Evolutionary conservation across 2,329 filamentous ascomycete species (phyloP), one percentile per base, ranked within the genome.

Genomic region (Fusarium nanum): DNA sequence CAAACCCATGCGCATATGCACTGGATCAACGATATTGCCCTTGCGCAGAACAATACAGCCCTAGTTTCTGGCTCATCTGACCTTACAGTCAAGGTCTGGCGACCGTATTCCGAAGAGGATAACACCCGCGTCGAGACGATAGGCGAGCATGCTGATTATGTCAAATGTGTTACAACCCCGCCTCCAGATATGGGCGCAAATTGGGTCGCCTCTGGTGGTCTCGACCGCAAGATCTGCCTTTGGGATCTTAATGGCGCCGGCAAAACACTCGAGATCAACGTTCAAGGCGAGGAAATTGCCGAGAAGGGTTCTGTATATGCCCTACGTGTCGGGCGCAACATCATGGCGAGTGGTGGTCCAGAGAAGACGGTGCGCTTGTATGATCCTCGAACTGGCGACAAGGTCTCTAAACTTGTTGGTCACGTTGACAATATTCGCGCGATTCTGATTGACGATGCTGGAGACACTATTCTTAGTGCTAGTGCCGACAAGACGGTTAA

Each of bases 401-500:
- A 93, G 68, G 92, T 98, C 63, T 98, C 94, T 69, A 98, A 98
- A 80, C 95, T 99, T 71, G 93, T 98, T 23, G 96, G 96, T 7
- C 96, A 99, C 78, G 97, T 95, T 22, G 94, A 97, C 84, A 98
- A 95, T 72, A 91, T 99, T 71, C 90, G 96, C 49, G 92, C 95
- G 73, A 94, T 99, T 67, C 84, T 99, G 55, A 90, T 99, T 70
- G 97, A 93, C 74, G 90, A 95, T 72, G 90, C 92, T 64, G 94
- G 93, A 41, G 94, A 97, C 77, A 97, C 90, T 42, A 93, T 99
- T 73, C 88, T 99, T 85, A 97, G 95, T 1, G 94, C 93, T 16
- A 97, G 94, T 73, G 95, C 95, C 2, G 96, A 99, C 79, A 94
- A 97, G 81, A 98, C 96, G 0, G 91, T 99, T 83, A 99, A 99